Base-by-base conservation (phyloP, 768 basidiomycete genomes). In the Tylopilus plumbeoviolaceoides region DNA sequence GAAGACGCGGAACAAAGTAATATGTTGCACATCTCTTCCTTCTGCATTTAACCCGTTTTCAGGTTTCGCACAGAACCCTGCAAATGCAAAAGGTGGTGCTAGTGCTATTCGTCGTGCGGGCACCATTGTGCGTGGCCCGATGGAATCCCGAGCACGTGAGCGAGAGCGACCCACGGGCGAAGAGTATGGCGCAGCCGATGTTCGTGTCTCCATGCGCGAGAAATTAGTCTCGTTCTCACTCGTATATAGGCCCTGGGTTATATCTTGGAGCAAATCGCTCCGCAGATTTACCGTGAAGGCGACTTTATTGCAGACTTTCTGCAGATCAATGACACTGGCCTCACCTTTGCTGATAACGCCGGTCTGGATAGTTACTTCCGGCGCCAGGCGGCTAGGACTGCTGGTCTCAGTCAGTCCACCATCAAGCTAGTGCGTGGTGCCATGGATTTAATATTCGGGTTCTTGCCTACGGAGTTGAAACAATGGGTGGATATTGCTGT, bases 331-430 rank as follows among this genome's bases (percentile, higher is more conserved):
- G 89, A 95, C 55, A 80, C 84, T 20, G 84, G 84, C 17, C 78
- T 93, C 14, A 97, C 95, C 1, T 98, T 93, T 68, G 95, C 95
- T 14, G 95, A 98, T 71, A 93, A 95, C 61, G 91, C 92, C 83
- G 84, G 84, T 42, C 73, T 98, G 54, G 95, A 98, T 65, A 91
- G 84, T 55, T 98, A 97, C 70, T 97, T 97, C 75, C 80, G 91
- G 23, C 76, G 95, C 44, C 91, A 98, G 65, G 95, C 95, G n/a
- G 76, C 86, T 7, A 78, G 90, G 25, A 75, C 81, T 47, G 78
- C 77, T 25, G 81, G 83, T 27, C 75, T 95, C 41, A 83, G 82
- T 53, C 77, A 78, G 49, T 71, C 81, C 7, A 93, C 92, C 25
- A 64, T 75, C 53, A 94, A 95, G 72, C 79, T 95, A 9, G 80